Evolutionary conservation across 371 early-diverging fungal genomes (phyloP).

Genomic region (Mortierella sp.): DNA sequence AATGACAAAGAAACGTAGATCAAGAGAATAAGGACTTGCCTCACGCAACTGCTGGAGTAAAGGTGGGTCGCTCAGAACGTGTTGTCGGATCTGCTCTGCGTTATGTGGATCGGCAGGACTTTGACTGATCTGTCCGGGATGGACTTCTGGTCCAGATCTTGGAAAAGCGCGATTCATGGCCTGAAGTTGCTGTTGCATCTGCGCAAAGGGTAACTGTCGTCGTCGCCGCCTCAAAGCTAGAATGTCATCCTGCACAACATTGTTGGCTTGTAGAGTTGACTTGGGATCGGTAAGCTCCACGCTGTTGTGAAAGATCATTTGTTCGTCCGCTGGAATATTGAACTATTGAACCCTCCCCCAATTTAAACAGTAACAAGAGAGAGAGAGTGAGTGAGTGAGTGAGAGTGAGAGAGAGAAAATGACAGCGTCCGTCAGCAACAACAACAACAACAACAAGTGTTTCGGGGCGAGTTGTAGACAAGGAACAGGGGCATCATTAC

Average conservation of each 20-base stretch:
- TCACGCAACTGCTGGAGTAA: conserved; percentile 67
- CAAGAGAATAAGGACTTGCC: conserved; percentile 30
- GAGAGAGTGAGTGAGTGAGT: neutral
- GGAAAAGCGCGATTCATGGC: no score
- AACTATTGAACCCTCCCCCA: conserved; percentile 40
- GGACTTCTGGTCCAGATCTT: neutral
- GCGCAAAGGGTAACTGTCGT: no score
- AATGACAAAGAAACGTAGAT: neutral
- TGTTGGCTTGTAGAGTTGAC: conserved; percentile 67
- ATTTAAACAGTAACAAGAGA: neutral
- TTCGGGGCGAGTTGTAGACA: no score
- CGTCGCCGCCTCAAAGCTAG: conserved; percentile 58
- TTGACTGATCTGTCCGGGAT: conserved; percentile 2
- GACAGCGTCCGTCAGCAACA: no score
- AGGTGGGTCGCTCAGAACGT: conserved; percentile 70
- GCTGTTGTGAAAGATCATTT: conserved; percentile 65
- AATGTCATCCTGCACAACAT: conserved; percentile 75
- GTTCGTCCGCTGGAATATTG: conserved; percentile 62
- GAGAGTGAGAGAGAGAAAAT: neutral
- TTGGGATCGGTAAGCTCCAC: conserved; percentile 60
- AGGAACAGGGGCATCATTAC: no score
- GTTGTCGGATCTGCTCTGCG: conserved; percentile 77
- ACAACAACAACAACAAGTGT: no score
- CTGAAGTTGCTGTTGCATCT: neutral
- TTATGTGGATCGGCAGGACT: conserved; percentile 30